phyloP scores from a whole-genome alignment of 2,329 filamentous ascomycete genomes.

The Trichocomaceae sp. region DNA sequence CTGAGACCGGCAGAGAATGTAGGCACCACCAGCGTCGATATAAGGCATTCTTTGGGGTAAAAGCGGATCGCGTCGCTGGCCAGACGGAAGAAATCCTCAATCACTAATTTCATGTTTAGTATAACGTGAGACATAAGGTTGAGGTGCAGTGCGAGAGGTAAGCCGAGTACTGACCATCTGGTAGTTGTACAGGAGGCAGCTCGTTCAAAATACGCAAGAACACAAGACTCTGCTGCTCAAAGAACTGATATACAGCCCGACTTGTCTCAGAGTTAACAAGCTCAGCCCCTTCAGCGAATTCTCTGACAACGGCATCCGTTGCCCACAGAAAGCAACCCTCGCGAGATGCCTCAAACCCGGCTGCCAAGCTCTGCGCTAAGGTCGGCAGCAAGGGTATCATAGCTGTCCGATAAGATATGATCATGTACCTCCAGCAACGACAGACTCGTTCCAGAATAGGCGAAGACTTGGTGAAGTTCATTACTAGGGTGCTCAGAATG shows the following conservation, averaged over 20 bases:
- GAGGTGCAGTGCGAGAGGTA: too few relatives aligned
- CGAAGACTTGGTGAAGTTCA: constrained; percentile 76
- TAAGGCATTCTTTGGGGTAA: constrained; percentile 77
- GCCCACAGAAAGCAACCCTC: constrained; percentile 99
- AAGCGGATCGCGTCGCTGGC: constrained; percentile 87
- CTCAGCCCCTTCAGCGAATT: constrained; percentile 88
- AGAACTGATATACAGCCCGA: constrained; percentile 86
- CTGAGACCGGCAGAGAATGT: constrained; percentile 85
- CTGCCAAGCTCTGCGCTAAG: constrained; percentile 81
- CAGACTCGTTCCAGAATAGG: constrained; percentile 92
- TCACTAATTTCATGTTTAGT: constrained; percentile 47
- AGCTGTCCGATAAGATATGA: constrained; percentile 86
- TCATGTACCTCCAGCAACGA: constrained; percentile 93
- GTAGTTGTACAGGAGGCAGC: constrained; percentile 68
- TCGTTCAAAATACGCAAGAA: constrained; percentile 88
- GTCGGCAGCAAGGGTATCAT: constrained; percentile 77
- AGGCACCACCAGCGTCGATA: constrained; percentile 68
- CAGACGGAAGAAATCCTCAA: constrained; percentile 94
- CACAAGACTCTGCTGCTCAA: constrained; percentile 83
- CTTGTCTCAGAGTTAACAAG: constrained; percentile 75
- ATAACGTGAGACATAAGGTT: not conserved
- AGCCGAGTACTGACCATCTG: constrained; percentile 48
- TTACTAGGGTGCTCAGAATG: constrained; percentile 75
- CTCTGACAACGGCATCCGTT: constrained; percentile 85
- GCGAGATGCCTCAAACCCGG: constrained; percentile 74